phyloP scores from a whole-genome alignment of 2,329 filamentous ascomycete genomes.

The Cryoendolithus antarcticus region DNA sequence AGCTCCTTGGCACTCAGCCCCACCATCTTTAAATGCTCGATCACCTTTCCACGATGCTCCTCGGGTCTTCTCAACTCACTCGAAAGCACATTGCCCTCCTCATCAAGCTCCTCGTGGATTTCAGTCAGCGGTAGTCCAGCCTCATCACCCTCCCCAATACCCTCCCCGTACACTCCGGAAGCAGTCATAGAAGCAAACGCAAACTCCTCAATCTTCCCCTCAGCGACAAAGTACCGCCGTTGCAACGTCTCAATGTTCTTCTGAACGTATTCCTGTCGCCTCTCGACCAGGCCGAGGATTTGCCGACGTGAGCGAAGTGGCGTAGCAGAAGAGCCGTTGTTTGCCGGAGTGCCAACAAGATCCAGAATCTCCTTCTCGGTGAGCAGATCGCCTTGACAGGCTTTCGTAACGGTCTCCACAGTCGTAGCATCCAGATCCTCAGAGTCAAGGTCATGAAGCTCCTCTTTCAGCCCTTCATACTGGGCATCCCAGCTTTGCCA shows the following conservation, averaged over 20 bases:
- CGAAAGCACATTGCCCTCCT: slow-evolving; percentile 71
- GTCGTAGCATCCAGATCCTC: slow-evolving; percentile 24
- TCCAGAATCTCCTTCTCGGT: slow-evolving; percentile 47
- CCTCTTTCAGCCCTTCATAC: slow-evolving; percentile 79
- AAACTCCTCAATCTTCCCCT: slow-evolving; percentile 57
- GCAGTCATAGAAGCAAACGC: slow-evolving; percentile 21
- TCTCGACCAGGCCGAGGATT: slow-evolving; percentile 54
- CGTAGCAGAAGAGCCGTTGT: slow-evolving; percentile 23
- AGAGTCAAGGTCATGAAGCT: slow-evolving; percentile 48
- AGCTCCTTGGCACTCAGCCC: slow-evolving; percentile 39
- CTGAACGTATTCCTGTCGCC: slow-evolving; percentile 79
- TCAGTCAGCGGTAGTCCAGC: slow-evolving; percentile 71
- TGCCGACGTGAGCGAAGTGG: slow-evolving; percentile 43
- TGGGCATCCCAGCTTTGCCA: slow-evolving; percentile 89
- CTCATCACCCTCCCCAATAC: slow-evolving; percentile 41
- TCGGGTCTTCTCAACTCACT: slow-evolving; percentile 44
- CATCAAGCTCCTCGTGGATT: slow-evolving; percentile 84
- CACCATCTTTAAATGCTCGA: slow-evolving; percentile 65
- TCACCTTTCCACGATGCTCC: slow-evolving; percentile 52
- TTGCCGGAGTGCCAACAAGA: slow-evolving; percentile 31
- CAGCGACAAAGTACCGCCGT: slow-evolving; percentile 56
- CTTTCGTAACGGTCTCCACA: slow-evolving; percentile 36
- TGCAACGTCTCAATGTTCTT: slow-evolving; percentile 65
- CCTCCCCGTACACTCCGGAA: slow-evolving; percentile 17
- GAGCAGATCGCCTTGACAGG: slow-evolving; percentile 53